These are phyloP conservation scores for Aphanomyces euteiches DNA, from an alignment of 352 stramenopile genomes.

Conservation along the genomic window DNA sequence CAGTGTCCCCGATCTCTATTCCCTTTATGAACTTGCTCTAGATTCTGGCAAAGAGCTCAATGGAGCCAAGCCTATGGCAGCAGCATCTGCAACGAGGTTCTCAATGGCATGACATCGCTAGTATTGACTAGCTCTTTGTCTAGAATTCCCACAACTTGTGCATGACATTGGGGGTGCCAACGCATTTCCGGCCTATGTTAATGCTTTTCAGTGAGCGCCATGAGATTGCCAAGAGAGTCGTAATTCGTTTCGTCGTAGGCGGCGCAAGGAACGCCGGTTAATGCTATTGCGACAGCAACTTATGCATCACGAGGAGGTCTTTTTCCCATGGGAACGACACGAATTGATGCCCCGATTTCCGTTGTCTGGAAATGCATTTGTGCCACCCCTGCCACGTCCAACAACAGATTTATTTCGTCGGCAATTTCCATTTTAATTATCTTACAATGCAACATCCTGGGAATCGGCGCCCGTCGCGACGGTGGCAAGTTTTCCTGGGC, in stretches of 20 bases:
- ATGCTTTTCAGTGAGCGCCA: too few relatives aligned
- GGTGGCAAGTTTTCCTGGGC: background rate
- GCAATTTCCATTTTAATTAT: slow-evolving; percentile 7
- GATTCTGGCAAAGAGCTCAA: too few relatives aligned
- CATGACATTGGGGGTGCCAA: too few relatives aligned
- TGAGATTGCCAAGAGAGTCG: too few relatives aligned
- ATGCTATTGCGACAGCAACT: background rate
- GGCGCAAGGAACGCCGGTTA: background rate
- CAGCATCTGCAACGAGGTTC: too few relatives aligned
- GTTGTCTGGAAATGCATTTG: background rate
- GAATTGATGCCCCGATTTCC: background rate
- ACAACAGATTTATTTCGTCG: background rate
- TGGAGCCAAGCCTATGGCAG: too few relatives aligned
- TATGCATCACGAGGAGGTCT: slow-evolving; percentile 1
- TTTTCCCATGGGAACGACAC: background rate
- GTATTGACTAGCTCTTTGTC: too few relatives aligned
- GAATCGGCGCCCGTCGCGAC: background rate
- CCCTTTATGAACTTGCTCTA: background rate
- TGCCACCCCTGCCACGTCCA: background rate
- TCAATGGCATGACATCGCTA: too few relatives aligned
- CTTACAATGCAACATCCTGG: slow-evolving; percentile 27
- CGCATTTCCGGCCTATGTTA: too few relatives aligned
- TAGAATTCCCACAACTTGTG: too few relatives aligned
- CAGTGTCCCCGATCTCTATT: background rate
- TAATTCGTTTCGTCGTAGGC: background rate